A percentile compares a stretch with the other conserved stretches of the same genome.
phyloP scores from a whole-genome alignment of 2,329 filamentous ascomycete species.

The Beauveria scarabaeidicola region DNA sequence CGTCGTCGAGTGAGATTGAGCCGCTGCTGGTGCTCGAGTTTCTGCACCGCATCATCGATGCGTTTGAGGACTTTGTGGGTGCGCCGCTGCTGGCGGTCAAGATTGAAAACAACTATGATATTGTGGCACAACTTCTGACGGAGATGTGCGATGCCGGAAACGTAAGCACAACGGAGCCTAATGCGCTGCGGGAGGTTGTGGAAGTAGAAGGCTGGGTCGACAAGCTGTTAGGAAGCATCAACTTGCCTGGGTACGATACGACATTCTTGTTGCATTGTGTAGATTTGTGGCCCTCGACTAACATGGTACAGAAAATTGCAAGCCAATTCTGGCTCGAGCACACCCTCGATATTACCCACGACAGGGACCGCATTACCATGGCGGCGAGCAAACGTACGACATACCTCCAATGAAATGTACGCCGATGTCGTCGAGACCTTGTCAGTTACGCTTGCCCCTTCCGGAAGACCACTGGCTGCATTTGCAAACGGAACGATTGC shows the following conservation, averaged over 20 bases:
- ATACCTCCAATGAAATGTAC: slow-evolving; percentile 95
- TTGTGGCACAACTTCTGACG: slow-evolving; percentile 82
- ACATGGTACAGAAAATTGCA: slow-evolving; percentile 30
- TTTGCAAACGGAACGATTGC: slow-evolving; percentile 88
- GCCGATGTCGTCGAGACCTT: slow-evolving; percentile 91
- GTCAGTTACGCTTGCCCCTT: slow-evolving; percentile 80
- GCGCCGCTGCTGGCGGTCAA: slow-evolving; percentile 77
- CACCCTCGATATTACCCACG: slow-evolving; percentile 33
- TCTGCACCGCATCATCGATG: slow-evolving; percentile 84
- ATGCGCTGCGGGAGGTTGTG: slow-evolving; percentile 82
- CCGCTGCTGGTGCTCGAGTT: slow-evolving; percentile 89
- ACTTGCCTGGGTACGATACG: slow-evolving; percentile 57
- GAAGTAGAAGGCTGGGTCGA: slow-evolving; percentile 87
- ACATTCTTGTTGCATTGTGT: background rate
- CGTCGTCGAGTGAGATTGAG: slow-evolving; percentile 78
- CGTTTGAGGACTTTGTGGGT: slow-evolving; percentile 88
- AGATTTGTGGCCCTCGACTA: background rate
- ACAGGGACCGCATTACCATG: slow-evolving; percentile 63
- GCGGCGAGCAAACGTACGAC: slow-evolving; percentile 83
- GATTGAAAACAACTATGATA: slow-evolving; percentile 85
- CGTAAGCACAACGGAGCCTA: slow-evolving; percentile 86
- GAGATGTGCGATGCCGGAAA: slow-evolving; percentile 95
- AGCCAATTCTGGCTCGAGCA: slow-evolving; percentile 28
- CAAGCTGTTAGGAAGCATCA: slow-evolving; percentile 81
- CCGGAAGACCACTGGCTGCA: slow-evolving; percentile 76